Conservation (phyloP, 805 yeast species). For the Hermanozyma aechmeae region DNA sequence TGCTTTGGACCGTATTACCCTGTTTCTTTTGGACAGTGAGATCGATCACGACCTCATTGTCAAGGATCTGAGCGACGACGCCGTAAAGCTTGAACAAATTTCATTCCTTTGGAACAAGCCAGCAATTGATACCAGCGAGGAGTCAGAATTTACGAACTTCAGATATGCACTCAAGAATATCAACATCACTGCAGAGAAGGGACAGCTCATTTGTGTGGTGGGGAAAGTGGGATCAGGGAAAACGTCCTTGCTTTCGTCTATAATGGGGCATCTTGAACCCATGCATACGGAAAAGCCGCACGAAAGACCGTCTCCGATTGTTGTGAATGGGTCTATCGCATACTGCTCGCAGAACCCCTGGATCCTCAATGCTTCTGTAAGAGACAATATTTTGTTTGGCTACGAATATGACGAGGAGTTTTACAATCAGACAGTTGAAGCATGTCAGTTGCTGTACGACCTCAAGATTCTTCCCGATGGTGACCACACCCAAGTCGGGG, state of each 20-base stretch:
- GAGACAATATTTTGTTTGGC: neutral
- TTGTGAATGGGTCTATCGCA: neutral
- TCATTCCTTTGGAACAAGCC: slow-evolving; percentile 9
- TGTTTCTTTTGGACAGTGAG: slow-evolving; percentile 29
- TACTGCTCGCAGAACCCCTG: neutral
- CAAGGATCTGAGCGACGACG: slow-evolving; percentile 1
- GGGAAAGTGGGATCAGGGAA: slow-evolving; percentile 11
- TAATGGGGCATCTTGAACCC: slow-evolving; percentile 9
- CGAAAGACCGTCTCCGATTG: slow-evolving; percentile 1
- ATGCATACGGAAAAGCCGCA: slow-evolving; percentile 3
- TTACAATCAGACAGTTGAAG: neutral
- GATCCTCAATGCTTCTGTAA: neutral
- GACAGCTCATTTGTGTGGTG: slow-evolving; percentile 9
- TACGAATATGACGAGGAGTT: neutral
- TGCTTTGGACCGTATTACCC: slow-evolving; percentile 43
- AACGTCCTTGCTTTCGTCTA: slow-evolving; percentile 6
- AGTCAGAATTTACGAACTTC: slow-evolving; percentile 3
- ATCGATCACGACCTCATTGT: slow-evolving; percentile 7
- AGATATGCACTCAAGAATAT: slow-evolving; percentile 7
- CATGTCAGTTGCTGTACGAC: neutral
- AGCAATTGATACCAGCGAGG: slow-evolving; percentile 1
- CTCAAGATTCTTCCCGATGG: neutral
- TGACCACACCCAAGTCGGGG: neutral
- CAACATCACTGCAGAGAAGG: slow-evolving; percentile 4
- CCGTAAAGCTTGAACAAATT: slow-evolving; percentile 2